These are phyloP conservation scores for Termitomyces sp. DNA, from an alignment of 768 basidiomycete species.

Conservation along the genomic window DNA sequence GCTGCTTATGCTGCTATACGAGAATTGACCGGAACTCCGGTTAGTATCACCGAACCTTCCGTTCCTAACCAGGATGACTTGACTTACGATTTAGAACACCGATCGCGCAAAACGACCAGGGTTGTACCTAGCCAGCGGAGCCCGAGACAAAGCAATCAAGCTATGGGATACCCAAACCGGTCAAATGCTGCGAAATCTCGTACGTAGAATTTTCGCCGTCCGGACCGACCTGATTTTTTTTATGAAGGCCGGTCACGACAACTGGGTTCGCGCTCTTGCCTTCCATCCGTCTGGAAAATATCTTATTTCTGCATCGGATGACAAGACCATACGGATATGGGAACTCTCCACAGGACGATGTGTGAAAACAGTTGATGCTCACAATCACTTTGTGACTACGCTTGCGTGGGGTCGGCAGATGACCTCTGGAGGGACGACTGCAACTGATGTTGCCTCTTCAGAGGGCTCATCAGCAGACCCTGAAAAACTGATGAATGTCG, in stretches of 20 bases:
- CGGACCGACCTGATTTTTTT: slow-evolving; percentile 5
- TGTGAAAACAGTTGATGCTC: slow-evolving; percentile 83
- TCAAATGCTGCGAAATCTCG: slow-evolving; percentile 74
- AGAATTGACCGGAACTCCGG: slow-evolving; percentile 69
- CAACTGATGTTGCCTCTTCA: slow-evolving; percentile 23
- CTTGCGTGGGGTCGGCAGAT: slow-evolving; percentile 74
- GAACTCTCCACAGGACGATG: slow-evolving; percentile 83
- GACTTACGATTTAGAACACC: slow-evolving; percentile 33
- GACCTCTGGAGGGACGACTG: slow-evolving; percentile 33
- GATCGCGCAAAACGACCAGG: slow-evolving; percentile 47
- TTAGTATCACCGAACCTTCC: slow-evolving; percentile 26
- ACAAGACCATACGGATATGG: slow-evolving; percentile 90
- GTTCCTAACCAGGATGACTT: slow-evolving; percentile 7
- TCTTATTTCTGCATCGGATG: slow-evolving; percentile 87
- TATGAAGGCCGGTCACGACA: slow-evolving; percentile 70
- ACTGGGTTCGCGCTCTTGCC: slow-evolving; percentile 84
- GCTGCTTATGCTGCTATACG: slow-evolving; percentile 72
- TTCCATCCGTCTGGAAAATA: slow-evolving; percentile 91
- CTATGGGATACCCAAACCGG: slow-evolving; percentile 87
- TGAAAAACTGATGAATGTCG: slow-evolving; percentile 64
- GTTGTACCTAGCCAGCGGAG: slow-evolving; percentile 72
- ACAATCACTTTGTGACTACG: slow-evolving; percentile 77
- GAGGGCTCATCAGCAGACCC: slow-evolving; percentile 26
- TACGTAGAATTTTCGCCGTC: slow-evolving; percentile 25
- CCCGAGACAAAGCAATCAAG: slow-evolving; percentile 88